Conservation (phyloP, 169 alveolate genomes). For the Cryptosporidium meleagridis region DNA sequence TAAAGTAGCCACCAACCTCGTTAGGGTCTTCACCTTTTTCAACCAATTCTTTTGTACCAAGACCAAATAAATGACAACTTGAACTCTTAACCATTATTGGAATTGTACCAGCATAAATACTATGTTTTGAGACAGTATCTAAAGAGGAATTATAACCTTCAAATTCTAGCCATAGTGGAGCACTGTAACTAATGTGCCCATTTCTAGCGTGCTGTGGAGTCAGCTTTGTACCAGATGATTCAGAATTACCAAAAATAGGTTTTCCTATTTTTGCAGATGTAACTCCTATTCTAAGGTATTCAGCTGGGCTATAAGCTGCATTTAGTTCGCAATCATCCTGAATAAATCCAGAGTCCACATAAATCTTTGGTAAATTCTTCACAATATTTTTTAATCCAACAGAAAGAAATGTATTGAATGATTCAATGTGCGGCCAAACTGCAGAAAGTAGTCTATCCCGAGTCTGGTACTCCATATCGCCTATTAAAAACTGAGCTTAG, state of each 20-base stretch:
- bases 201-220: conserved; percentile 93
- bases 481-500: not conserved
- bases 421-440: conserved; percentile 74
- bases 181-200: conserved; percentile 90
- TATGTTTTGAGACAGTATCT: conserved; percentile 83
- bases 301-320: conserved; percentile 54
- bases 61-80: conserved; percentile 91
- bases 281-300: conserved; percentile 51
- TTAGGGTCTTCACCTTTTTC: conserved; percentile 96
- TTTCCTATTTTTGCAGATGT: conserved; percentile 64
- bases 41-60: conserved; percentile 91
- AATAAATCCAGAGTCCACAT: conserved; percentile 47
- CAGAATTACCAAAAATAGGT: conserved; percentile 72
- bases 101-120: conserved; percentile 91
- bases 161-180: conserved; percentile 91
- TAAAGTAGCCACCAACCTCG: conserved; percentile 99
- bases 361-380: conserved; percentile 55
- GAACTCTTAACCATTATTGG: conserved; percentile 97
- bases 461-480: conserved; percentile 65
- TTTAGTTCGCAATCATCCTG: conserved; percentile 68
- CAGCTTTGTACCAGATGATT: conserved; percentile 79
- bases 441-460: conserved; percentile 68
- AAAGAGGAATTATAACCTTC: conserved; percentile 83
- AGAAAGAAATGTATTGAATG: conserved; percentile 51
- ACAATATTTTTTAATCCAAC: conserved; percentile 53